These are phyloP conservation scores for Saccharomycopsis vini DNA, from an alignment of 805 yeast genomes.

Conservation along the genomic window DNA sequence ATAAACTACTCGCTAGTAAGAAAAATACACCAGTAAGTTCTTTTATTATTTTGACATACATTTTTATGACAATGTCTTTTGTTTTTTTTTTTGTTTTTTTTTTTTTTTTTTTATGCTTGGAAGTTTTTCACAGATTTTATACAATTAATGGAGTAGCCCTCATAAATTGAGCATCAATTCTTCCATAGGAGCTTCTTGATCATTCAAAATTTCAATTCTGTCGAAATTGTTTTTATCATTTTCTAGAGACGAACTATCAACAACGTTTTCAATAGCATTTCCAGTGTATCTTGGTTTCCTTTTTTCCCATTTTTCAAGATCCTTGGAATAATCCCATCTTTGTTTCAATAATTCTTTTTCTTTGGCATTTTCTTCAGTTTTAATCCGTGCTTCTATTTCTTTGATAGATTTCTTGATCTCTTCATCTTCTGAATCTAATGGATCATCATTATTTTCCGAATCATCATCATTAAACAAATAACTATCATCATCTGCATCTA, in stretches of 20 bases:
- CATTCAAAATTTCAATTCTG: constrained; percentile 4
- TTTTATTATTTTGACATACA: too few relatives aligned
- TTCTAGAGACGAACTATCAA: not conserved
- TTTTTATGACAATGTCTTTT: too few relatives aligned
- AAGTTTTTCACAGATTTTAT: too few relatives aligned
- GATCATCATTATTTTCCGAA: constrained; percentile 25
- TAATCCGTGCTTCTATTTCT: constrained; percentile 29
- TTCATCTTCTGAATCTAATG: constrained; percentile 24
- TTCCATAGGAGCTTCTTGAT: constrained; percentile 3
- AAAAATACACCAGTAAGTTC: too few relatives aligned
- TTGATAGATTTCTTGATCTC: constrained; percentile 24
- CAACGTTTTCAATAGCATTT: not conserved
- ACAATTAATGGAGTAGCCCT: too few relatives aligned
- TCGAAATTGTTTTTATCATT: not conserved
- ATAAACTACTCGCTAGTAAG: not conserved
- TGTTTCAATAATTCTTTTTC: constrained; percentile 28
- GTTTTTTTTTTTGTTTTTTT: too few relatives aligned
- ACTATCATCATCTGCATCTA: constrained; percentile 14
- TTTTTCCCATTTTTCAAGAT: constrained; percentile 44
- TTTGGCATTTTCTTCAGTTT: constrained; percentile 29
- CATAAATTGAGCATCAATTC: constrained; percentile 7
- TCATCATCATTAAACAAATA: constrained; percentile 31
- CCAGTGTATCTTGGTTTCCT: constrained; percentile 11
- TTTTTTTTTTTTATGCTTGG: too few relatives aligned
- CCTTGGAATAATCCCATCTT: constrained; percentile 55